phyloP scores from a whole-genome alignment of 257 asterid genomes.

The Solanum virginianum region DNA sequence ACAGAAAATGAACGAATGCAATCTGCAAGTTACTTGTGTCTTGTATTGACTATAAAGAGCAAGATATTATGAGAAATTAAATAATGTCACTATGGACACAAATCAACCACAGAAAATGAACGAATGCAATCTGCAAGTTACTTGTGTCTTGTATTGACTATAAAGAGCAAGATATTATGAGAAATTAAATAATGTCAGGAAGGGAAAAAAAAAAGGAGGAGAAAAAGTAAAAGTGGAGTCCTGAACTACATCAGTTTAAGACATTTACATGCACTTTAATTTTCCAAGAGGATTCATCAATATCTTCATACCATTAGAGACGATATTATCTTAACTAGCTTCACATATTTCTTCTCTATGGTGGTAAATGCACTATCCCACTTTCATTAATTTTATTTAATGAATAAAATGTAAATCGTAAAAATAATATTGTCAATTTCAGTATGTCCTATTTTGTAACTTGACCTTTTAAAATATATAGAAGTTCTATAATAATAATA shows the following conservation, averaged over 20 bases:
- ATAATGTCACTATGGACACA: background rate
- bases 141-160: background rate
- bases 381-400: background rate
- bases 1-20: background rate
- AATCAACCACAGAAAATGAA: background rate
- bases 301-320: background rate
- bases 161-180: background rate
- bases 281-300: background rate
- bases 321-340: background rate
- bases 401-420: background rate
- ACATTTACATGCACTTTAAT: background rate
- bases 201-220: background rate
- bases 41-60: background rate
- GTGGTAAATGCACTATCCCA: background rate
- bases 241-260: background rate
- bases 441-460: background rate
- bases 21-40: too few relatives aligned
- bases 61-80: background rate
- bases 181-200: background rate
- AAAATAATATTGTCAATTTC: background rate
- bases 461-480: background rate
- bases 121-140: background rate
- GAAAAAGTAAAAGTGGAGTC: background rate
- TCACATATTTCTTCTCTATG: background rate
- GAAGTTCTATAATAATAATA: background rate